Base-by-base conservation (phyloP, 345 rosid genomes). In the Mangifera indica region DNA sequence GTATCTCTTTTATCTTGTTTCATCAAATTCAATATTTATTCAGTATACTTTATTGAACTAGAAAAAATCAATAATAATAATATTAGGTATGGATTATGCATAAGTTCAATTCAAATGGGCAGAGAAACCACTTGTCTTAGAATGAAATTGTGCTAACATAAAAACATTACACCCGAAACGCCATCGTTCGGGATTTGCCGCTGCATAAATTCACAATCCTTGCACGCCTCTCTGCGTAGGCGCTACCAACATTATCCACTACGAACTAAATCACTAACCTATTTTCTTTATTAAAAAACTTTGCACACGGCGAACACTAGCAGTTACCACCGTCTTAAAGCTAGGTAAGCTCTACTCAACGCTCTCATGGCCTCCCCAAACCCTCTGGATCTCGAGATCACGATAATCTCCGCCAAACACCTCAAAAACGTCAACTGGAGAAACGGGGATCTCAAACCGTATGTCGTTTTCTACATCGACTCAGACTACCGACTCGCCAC, bases 351-450 rank as follows among this genome's bases (percentile, higher is more conserved):
- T 58, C 74, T 32, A 45, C 81, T 62, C 57, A 49, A 32, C n/a
- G n/a, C 56, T 8, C n/a, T 70, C 40, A 84, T 86, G 89, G 78
- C 89, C 7, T 67, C 84, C 10, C 60, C 79, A 18, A 79, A 76
- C 25, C 76, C 72, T 24, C 73, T 75, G 48, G 85, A 85, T 68
- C 63, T 88, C 7, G 67, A 85, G 32, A 66, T 87, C 20, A 80
- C 84, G 40, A 61, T 85, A 49, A 71, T 82, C 52, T 85, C 88
- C 3, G 89, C 88, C 2, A 86, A 88, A 68, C 83, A 88, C 63
- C 84, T 88, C 22, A 87, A 88, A 70, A 88, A 88, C 55, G 88
- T 88, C 8, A 88, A 88, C 72, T 86, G 93, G 93, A 82, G 93
- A 64, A 71, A 83, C 77, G 93, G 93, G 12, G 77, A 79, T 7